Evolutionary conservation across 2,329 filamentous ascomycete genomes (phyloP).

Genomic region (Lachnellula arida): DNA sequence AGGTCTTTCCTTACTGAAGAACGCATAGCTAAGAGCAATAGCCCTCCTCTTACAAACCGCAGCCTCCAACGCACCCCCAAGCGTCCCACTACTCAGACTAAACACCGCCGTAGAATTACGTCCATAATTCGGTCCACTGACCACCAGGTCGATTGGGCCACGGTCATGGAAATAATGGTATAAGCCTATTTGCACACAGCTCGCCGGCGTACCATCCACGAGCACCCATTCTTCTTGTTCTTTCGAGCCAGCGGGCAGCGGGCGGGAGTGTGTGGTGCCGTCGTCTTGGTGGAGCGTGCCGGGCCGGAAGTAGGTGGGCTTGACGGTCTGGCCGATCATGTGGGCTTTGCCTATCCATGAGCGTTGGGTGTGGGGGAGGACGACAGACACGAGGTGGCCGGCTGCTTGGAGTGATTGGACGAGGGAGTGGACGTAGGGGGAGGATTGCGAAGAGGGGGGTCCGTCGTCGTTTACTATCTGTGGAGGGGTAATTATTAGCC

Average conservation of each 20-base stretch:
- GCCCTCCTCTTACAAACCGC: constrained; percentile 65
- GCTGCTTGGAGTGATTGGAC: constrained; percentile 65
- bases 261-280: constrained; percentile 58
- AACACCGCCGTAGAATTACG: constrained; percentile 79
- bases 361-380: constrained; percentile 84
- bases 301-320: constrained; percentile 77
- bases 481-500: constrained; percentile 1
- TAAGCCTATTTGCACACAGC: constrained; percentile 76
- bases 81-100: constrained; percentile 69
- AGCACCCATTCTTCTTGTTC: constrained; percentile 73
- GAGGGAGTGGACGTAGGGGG: constrained; percentile 74
- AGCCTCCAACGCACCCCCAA: constrained; percentile 73
- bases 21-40: constrained; percentile 86
- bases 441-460: constrained; percentile 71
- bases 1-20: constrained; percentile 65
- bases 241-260: constrained; percentile 46
- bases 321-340: constrained; percentile 84
- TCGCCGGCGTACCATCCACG: constrained; percentile 75
- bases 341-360: constrained; percentile 99
- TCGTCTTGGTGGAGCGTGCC: constrained; percentile 57
- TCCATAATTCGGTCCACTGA: constrained; percentile 79
- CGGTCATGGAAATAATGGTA: constrained; percentile 72
- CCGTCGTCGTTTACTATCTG: constrained; percentile 73
- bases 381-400: constrained; percentile 85
- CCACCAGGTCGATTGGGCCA: constrained; percentile 69